These are phyloP conservation scores for Paxillus involutus DNA, from an alignment of 768 basidiomycete genomes.

Conservation along the genomic window DNA sequence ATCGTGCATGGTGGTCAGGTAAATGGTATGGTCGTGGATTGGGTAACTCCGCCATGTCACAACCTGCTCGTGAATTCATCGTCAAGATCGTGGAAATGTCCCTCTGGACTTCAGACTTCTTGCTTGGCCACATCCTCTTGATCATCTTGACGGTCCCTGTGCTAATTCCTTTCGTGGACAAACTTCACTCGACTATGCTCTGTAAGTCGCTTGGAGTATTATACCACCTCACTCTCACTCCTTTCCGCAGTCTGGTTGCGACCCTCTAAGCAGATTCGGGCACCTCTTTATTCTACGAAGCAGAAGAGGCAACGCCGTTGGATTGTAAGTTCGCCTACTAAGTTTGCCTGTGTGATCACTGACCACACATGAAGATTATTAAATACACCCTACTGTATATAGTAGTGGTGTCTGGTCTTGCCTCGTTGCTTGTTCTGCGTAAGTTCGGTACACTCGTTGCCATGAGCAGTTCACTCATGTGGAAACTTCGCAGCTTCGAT, in stretches of 20 bases:
- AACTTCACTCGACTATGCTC: slow-evolving; percentile 89
- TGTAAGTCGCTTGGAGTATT: slow-evolving; percentile 50
- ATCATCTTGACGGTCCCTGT: slow-evolving; percentile 84
- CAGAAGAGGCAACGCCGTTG: slow-evolving; percentile 90
- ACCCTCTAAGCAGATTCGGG: slow-evolving; percentile 90
- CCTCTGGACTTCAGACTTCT: slow-evolving; percentile 93
- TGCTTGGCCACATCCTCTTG: slow-evolving; percentile 80
- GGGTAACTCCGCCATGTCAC: slow-evolving; percentile 88
- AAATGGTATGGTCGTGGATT: slow-evolving; percentile 96
- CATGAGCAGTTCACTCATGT: slow-evolving; percentile 11
- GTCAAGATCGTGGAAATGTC: slow-evolving; percentile 99
- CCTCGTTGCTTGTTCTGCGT: slow-evolving; percentile 83
- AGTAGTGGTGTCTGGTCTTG: slow-evolving; percentile 71
- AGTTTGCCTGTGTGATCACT: slow-evolving; percentile 1
- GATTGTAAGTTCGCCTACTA: slow-evolving; percentile 56
- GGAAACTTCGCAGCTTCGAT: slow-evolving; percentile 56
- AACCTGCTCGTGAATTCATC: slow-evolving; percentile 94
- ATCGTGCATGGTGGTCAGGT: slow-evolving; percentile 99
- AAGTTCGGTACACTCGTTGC: slow-evolving; percentile 34
- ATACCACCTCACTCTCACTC: slow-evolving; percentile 1
- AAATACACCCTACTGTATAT: slow-evolving; percentile 87
- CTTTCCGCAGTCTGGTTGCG: slow-evolving; percentile 81
- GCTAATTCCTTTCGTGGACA: slow-evolving; percentile 85
- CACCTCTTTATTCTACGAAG: slow-evolving; percentile 92
- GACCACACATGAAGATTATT: slow-evolving; percentile 51